Evolutionary conservation across 805 yeast genomes (phyloP).

Genomic region (Kuraishia cidri): DNA sequence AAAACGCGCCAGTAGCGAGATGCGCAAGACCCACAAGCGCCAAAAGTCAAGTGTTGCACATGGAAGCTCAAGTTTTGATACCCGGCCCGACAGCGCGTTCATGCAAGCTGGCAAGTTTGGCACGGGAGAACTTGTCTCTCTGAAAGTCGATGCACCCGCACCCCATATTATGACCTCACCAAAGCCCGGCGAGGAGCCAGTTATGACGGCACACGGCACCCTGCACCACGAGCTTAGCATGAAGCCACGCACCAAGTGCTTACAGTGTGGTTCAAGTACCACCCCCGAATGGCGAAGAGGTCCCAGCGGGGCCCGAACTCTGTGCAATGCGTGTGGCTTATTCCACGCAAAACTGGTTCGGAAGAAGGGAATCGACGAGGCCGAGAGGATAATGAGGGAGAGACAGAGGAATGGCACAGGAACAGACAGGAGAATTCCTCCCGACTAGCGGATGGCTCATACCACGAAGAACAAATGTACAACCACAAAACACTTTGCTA

Average conservation of each 20-base stretch:
- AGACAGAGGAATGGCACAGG: conserved; percentile 19
- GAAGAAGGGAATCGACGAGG: conserved; percentile 42
- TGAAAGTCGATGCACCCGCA: neutral
- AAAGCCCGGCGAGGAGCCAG: neutral
- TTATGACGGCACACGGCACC: neutral
- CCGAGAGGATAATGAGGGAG: conserved; percentile 25
- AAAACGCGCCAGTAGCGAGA: too few relatives aligned
- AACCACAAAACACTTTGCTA: too few relatives aligned
- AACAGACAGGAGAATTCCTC: conserved; percentile 17
- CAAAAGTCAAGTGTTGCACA: too few relatives aligned
- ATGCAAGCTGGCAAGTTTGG: too few relatives aligned
- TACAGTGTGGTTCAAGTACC: conserved; percentile 64
- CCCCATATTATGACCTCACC: neutral
- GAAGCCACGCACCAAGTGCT: conserved; percentile 28
- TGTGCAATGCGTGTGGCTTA: conserved; percentile 81
- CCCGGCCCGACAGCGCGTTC: too few relatives aligned
- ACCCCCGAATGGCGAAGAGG: conserved; percentile 87
- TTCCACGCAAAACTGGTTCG: conserved; percentile 62
- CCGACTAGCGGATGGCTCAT: neutral
- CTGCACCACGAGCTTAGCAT: conserved; percentile 24
- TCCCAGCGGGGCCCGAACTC: conserved; percentile 65
- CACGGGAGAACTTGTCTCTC: neutral
- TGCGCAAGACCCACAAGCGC: too few relatives aligned
- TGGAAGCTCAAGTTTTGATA: too few relatives aligned
- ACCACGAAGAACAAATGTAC: too few relatives aligned